Base-by-base conservation (phyloP, 371 early-diverging fungal genomes). In the Mortierella sp. region DNA sequence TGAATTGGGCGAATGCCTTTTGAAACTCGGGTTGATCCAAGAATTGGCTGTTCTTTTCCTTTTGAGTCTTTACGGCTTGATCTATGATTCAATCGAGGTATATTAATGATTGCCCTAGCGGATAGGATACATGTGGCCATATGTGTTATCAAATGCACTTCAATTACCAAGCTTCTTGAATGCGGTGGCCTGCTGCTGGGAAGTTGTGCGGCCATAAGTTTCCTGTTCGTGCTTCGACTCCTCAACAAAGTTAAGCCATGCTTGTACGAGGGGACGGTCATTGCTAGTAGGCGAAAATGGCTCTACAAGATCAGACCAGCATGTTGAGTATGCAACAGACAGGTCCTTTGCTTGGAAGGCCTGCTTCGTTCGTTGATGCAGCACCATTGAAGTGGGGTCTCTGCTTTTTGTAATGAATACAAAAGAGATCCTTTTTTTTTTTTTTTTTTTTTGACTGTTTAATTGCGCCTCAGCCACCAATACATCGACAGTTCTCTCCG, bases 361-460 rank as follows among this genome's bases (percentile, higher is more conserved):
- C 73, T 81, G 83, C 61, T 72, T 72, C 40, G 83, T 81, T 58
- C 73, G 65, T 65, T 81, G 83, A 72, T 81, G 83, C 73, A 81
- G 76, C 83, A 81, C 83, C 83, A 81, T 81, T 22, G 55, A 55
- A 26, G 11, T 26, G 55, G 16, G 45, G 70, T 12, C 22, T 49
- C 16, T 20, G 49, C n/a, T n/a, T 51, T 51, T 58, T 58, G 26
- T 9, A 18, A 28, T 60, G 37, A 20, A 39, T n/a, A n/a, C 3
- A 6, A 5, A 20, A 39, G 40, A 24, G 66, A 35, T 35, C 28
- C 60, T 43, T 30, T 22, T 28, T 32, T 37, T 35, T 54, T 35
- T 35, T 58, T 45, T 37, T 4, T 39, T 39, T 39, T 39, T 39
- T 39, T 22, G 69, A 52, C 51, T 52, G 62, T 47, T 1, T 14